Conservation (phyloP, 139 green algal species). For the Chlamydomonas schloesseri region DNA sequence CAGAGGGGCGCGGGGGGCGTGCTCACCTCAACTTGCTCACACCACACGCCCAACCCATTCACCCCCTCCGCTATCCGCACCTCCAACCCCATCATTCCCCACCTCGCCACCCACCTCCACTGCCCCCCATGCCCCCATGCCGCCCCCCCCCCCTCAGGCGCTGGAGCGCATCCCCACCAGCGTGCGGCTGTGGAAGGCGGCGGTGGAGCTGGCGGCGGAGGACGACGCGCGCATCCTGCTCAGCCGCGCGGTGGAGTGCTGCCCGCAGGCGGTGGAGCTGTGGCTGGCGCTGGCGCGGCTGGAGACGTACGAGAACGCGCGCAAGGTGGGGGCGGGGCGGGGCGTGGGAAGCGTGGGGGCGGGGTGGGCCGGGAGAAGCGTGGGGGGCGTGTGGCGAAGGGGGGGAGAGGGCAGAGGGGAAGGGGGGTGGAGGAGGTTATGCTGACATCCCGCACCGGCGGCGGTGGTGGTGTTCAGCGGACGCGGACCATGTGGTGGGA, state of each 20-base stretch:
- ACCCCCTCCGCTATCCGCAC: too few species aligned
- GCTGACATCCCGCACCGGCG: too few species aligned
- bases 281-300: constrained; percentile 97
- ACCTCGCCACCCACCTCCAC: neutral
- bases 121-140: neutral
- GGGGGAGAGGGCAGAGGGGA: neutral
- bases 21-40: too few species aligned
- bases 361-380: too few species aligned
- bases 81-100: too few species aligned
- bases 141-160: neutral
- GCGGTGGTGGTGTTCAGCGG: too few species aligned
- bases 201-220: constrained; percentile 93
- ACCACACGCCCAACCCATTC: too few species aligned
- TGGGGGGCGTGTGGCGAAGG: too few species aligned
- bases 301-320: constrained; percentile 94
- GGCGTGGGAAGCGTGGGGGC: too few species aligned
- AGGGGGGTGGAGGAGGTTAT: too few species aligned
- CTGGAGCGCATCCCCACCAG: constrained; percentile 81
- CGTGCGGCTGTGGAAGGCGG: constrained; percentile 97
- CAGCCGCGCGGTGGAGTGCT: constrained; percentile 96
- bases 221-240: constrained; percentile 93
- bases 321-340: constrained; percentile 72
- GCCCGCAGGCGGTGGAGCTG: constrained; percentile 95
- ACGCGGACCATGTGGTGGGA: too few species aligned
- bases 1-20: too few species aligned